Conservation (phyloP, 2,329 filamentous ascomycete species). For the Fusarium torulosum region DNA sequence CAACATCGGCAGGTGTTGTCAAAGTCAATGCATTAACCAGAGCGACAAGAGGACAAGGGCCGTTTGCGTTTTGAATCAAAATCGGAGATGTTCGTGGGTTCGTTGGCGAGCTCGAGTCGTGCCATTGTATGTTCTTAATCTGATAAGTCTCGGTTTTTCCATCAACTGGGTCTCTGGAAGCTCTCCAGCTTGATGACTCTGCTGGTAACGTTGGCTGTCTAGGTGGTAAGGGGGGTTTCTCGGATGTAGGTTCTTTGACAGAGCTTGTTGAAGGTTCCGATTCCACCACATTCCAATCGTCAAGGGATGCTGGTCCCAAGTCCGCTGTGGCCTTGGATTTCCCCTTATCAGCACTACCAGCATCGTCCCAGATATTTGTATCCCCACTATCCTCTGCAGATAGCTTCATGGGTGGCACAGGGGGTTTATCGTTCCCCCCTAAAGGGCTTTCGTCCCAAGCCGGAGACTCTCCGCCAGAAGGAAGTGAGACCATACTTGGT, state of each 20-base stretch:
- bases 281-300: slow-evolving; percentile 68
- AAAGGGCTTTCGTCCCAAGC: slow-evolving; percentile 57
- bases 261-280: slow-evolving; percentile 51
- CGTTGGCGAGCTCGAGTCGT: slow-evolving; percentile 71
- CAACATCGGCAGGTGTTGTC: slow-evolving; percentile 75
- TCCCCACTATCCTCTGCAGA: slow-evolving; percentile 56
- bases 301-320: slow-evolving; percentile 44
- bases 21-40: slow-evolving; percentile 92
- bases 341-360: slow-evolving; percentile 56
- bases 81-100: slow-evolving; percentile 84
- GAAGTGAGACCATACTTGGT: slow-evolving; percentile 54
- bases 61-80: slow-evolving; percentile 92
- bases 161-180: slow-evolving; percentile 59
- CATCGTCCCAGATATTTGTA: slow-evolving; percentile 64
- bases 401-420: slow-evolving; percentile 43
- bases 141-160: slow-evolving; percentile 82
- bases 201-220: slow-evolving; percentile 44
- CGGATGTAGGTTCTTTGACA: slow-evolving; percentile 14
- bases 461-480: slow-evolving; percentile 54
- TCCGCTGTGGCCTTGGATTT: slow-evolving; percentile 54
- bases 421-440: slow-evolving; percentile 45
- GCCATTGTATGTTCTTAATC: slow-evolving; percentile 92
- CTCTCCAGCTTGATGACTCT: slow-evolving; percentile 52
- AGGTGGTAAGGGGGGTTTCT: slow-evolving; percentile 56
- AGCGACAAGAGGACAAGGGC: slow-evolving; percentile 91